These are phyloP conservation scores for Pseudogymnoascus destructans DNA, from an alignment of 2,329 filamentous ascomycete genomes.

Conservation along the genomic window DNA sequence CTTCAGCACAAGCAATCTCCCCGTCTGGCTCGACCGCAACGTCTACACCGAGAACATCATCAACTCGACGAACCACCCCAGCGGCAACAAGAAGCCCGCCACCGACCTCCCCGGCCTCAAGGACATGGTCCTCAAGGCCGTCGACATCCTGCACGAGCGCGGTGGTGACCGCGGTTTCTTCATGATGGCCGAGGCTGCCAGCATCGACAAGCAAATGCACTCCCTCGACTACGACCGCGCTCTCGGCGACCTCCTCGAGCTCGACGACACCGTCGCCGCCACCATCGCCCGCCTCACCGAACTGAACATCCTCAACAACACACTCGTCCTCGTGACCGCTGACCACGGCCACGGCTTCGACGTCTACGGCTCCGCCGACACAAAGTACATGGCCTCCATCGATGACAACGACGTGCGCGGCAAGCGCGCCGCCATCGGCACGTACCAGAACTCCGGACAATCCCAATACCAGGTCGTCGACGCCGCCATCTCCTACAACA, in stretches of 20 bases:
- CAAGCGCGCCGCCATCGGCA: conserved; percentile 64
- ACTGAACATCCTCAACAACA: conserved; percentile 57
- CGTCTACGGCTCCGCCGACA: conserved; percentile 72
- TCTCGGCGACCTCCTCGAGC: conserved; percentile 70
- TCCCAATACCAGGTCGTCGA: conserved; percentile 57
- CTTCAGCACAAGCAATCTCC: conserved; percentile 62
- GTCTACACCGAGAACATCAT: conserved; percentile 60
- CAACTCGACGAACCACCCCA: conserved; percentile 53
- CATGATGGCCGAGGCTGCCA: conserved; percentile 76
- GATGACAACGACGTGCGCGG: conserved; percentile 38
- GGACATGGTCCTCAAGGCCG: conserved; percentile 80
- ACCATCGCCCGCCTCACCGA: conserved; percentile 57
- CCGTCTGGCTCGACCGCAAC: conserved; percentile 78
- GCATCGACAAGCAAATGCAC: conserved; percentile 87
- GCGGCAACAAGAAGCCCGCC: conserved; percentile 49
- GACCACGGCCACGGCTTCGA: conserved; percentile 86
- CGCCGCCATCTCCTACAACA: conserved; percentile 51
- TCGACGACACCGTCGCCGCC: conserved; percentile 70
- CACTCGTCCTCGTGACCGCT: conserved; percentile 68
- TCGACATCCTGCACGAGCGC: conserved; percentile 60
- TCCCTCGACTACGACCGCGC: conserved; percentile 72
- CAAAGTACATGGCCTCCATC: conserved; percentile 57
- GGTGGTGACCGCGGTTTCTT: conserved; percentile 65
- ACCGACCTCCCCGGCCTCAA: conserved; percentile 70
- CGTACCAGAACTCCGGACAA: conserved; percentile 59